These are phyloP conservation scores for Boletus pseudo-olivaceus DNA, from an alignment of 768 basidiomycete genomes.

Conservation along the genomic window DNA sequence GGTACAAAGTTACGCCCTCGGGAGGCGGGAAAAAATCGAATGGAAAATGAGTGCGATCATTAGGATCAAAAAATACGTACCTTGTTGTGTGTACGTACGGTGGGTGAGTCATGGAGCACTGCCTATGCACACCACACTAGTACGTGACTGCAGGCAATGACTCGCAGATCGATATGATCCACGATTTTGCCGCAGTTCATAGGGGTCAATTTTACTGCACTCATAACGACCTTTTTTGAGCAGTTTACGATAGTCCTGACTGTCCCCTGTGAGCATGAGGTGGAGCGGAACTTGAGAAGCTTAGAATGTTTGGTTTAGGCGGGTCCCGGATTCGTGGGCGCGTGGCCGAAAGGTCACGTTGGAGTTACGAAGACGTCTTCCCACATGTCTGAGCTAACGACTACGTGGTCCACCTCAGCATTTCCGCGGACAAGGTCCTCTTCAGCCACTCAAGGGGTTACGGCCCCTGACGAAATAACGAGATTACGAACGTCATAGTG, in stretches of 20 bases:
- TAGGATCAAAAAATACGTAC: neutral
- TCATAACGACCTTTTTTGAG: neutral
- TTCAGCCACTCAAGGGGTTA: slow-evolving; percentile 10
- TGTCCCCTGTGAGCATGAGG: neutral
- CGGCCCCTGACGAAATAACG: slow-evolving; percentile 18
- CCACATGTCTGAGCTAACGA: slow-evolving; percentile 24
- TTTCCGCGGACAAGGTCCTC: slow-evolving; percentile 22
- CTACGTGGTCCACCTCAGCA: slow-evolving; percentile 9
- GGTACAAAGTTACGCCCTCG: slow-evolving; percentile 20
- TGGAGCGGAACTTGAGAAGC: neutral
- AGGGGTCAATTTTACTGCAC: slow-evolving; percentile 10
- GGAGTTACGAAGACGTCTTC: slow-evolving; percentile 7
- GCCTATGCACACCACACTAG: neutral
- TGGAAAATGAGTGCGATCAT: slow-evolving; percentile 11
- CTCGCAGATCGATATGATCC: slow-evolving; percentile 14
- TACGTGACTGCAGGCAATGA: slow-evolving; percentile 4
- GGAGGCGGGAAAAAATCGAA: neutral
- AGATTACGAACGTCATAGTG: slow-evolving; percentile 9
- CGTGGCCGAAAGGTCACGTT: neutral
- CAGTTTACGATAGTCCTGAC: neutral
- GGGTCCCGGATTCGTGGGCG: slow-evolving; percentile 1
- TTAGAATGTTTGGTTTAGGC: neutral
- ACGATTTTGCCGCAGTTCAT: slow-evolving; percentile 3
- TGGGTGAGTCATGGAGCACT: slow-evolving; percentile 1
- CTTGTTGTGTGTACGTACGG: slow-evolving; percentile 8